phyloP scores from a whole-genome alignment of 768 basidiomycete species.

The Rhodotorula kratochvilovae region DNA sequence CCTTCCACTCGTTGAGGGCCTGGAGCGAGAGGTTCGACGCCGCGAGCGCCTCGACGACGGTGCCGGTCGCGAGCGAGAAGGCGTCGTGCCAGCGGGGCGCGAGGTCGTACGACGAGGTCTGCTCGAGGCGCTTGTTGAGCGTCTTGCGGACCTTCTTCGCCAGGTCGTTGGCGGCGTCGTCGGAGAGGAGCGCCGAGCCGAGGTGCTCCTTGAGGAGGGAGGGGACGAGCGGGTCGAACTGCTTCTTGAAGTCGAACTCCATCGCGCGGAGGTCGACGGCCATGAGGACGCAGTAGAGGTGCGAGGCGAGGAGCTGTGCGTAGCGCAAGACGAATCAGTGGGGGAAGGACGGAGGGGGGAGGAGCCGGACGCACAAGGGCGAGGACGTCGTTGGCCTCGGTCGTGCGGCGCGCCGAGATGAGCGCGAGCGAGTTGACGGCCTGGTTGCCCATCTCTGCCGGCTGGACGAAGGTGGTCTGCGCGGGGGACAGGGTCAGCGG shows the following conservation, averaged over 20 bases:
- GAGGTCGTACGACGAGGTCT: slow-evolving; percentile 68
- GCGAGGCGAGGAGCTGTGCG: slow-evolving; percentile 59
- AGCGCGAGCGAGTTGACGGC: slow-evolving; percentile 82
- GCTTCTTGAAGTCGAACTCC: slow-evolving; percentile 61
- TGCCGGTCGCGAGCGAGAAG: slow-evolving; percentile 59
- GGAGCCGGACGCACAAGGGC: slow-evolving; percentile 52
- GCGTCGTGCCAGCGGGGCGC: slow-evolving; percentile 65
- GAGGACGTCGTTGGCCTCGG: slow-evolving; percentile 71
- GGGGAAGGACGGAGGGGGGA: no score
- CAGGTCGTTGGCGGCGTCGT: slow-evolving; percentile 45
- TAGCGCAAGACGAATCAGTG: not conserved
- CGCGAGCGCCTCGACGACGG: slow-evolving; percentile 57
- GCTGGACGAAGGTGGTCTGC: slow-evolving; percentile 60
- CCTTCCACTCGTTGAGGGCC: slow-evolving; percentile 32
- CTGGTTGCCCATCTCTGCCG: slow-evolving; percentile 88
- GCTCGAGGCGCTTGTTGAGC: slow-evolving; percentile 54
- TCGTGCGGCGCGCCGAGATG: slow-evolving; percentile 73
- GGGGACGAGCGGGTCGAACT: slow-evolving; percentile 53
- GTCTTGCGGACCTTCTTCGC: slow-evolving; percentile 40
- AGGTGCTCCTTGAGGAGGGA: slow-evolving; percentile 55
- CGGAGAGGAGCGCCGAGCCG: slow-evolving; percentile 46
- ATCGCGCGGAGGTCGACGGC: slow-evolving; percentile 70
- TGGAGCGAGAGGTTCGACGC: slow-evolving; percentile 42
- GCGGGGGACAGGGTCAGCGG: no score
- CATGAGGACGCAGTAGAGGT: slow-evolving; percentile 74